phyloP scores from a whole-genome alignment of 169 alveolate genomes.

The Theileria annulata region DNA sequence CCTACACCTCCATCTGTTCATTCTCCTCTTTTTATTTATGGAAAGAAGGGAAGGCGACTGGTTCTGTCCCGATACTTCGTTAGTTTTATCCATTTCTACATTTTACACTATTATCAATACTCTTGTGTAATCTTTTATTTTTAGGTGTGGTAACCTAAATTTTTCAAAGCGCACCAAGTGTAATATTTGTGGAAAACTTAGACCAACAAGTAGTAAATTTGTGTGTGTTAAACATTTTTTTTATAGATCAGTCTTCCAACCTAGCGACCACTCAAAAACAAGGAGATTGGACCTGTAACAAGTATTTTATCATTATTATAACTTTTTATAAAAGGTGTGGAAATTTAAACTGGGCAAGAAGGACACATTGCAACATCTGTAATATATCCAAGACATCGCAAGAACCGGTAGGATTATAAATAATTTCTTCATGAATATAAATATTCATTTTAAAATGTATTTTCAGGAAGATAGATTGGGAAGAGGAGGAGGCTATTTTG shows the following conservation, averaged over 20 bases:
- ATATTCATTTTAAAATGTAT: not conserved
- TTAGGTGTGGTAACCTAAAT: slow-evolving; percentile 76
- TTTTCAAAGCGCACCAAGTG: slow-evolving; percentile 79
- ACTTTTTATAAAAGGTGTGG: slow-evolving; percentile 68
- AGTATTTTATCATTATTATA: slow-evolving; percentile 16
- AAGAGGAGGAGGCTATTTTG: slow-evolving; percentile 82
- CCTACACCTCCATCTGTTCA: not conserved
- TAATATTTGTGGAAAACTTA: slow-evolving; percentile 71
- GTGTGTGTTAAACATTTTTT: not conserved
- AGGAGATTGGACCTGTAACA: slow-evolving; percentile 83
- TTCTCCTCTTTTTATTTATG: slow-evolving; percentile 15
- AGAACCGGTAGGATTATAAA: slow-evolving; percentile 3
- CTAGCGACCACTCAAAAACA: slow-evolving; percentile 36
- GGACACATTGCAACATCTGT: slow-evolving; percentile 82
- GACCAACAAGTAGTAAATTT: slow-evolving; percentile 63
- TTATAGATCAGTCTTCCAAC: not conserved
- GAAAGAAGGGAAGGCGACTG: slow-evolving; percentile 46
- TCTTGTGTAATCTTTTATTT: not conserved
- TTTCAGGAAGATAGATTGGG: slow-evolving; percentile 71
- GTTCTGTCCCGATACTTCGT: slow-evolving; percentile 54
- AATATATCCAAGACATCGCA: slow-evolving; percentile 37
- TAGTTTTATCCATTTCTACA: slow-evolving; percentile 3
- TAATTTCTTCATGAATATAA: not conserved
- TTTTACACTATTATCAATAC: not conserved
- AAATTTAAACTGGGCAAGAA: slow-evolving; percentile 83